These are phyloP conservation scores for Monascus purpureus DNA, from an alignment of 495 filamentous ascomycete genomes.

Conservation along the genomic window DNA sequence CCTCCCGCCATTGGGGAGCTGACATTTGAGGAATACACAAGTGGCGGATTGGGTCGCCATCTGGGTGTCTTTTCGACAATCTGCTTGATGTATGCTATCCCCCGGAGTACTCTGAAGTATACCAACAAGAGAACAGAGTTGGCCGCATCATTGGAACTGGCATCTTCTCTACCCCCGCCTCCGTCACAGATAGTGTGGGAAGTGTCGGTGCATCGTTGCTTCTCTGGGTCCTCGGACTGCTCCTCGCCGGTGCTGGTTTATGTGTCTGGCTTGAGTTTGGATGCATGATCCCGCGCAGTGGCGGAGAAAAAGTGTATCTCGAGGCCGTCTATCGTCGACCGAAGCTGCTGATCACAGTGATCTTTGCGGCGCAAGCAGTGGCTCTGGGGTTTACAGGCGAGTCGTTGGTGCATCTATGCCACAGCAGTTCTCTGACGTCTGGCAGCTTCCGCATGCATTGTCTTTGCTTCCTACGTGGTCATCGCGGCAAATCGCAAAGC, in stretches of 20 bases:
- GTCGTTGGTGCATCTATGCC: neutral
- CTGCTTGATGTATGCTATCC: conserved; percentile 23
- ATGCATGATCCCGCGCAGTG: conserved; percentile 51
- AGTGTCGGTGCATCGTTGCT: conserved; percentile 48
- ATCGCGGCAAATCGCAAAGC: conserved; percentile 14
- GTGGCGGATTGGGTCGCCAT: conserved; percentile 19
- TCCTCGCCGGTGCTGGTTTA: conserved; percentile 42
- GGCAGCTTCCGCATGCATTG: conserved; percentile 15
- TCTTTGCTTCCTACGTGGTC: conserved; percentile 26
- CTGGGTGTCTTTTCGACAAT: conserved; percentile 26
- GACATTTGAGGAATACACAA: conserved; percentile 13
- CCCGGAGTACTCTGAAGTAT: neutral
- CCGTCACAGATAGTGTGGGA: conserved; percentile 45
- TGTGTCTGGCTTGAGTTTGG: conserved; percentile 51
- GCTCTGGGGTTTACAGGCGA: conserved; percentile 48
- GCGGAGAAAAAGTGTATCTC: conserved; percentile 59
- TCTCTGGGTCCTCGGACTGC: conserved; percentile 48
- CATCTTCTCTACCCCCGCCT: conserved; percentile 56
- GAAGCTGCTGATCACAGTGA: conserved; percentile 45
- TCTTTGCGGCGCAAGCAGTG: conserved; percentile 50
- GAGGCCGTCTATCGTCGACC: conserved; percentile 56
- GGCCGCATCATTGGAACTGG: conserved; percentile 56
- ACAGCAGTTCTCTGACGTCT: conserved; percentile 3
- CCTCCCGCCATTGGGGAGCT: conserved; percentile 7
- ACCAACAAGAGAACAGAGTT: conserved; percentile 21